Percentiles rank a stretch among this genome's conserved stretches.
Conservation (phyloP, 768 basidiomycete genomes). For the Paxillus rubicundulus region DNA sequence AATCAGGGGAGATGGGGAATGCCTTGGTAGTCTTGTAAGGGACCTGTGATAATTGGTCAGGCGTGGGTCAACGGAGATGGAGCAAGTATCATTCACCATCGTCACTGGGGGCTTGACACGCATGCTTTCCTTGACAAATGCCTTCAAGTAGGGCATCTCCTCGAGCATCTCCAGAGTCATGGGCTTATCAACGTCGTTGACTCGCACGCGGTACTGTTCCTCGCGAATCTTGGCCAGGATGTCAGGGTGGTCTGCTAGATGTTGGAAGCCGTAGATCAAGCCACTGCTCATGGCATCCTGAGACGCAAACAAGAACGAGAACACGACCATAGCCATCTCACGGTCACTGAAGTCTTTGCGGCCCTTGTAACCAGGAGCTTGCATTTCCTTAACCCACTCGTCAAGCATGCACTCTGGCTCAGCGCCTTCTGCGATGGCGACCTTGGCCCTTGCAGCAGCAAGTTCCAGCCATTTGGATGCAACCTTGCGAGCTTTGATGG, state of each 20-base stretch:
- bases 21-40: slow-evolving; percentile 89
- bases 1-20: slow-evolving; percentile 90
- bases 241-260: slow-evolving; percentile 89
- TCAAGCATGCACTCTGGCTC: slow-evolving; percentile 91
- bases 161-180: slow-evolving; percentile 88
- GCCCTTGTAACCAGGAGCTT: slow-evolving; percentile 65
- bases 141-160: slow-evolving; percentile 88
- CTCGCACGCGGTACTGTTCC: slow-evolving; percentile 84
- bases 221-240: slow-evolving; percentile 84
- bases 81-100: slow-evolving; percentile 58
- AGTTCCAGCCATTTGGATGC: slow-evolving; percentile 78
- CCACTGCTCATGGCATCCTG: slow-evolving; percentile 99
- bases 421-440: slow-evolving; percentile 73
- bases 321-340: slow-evolving; percentile 96
- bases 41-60: slow-evolving; percentile 49
- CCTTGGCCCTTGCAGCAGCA: slow-evolving; percentile 79
- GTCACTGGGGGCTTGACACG: slow-evolving; percentile 91
- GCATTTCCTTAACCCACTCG: slow-evolving; percentile 79
- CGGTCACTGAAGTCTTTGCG: slow-evolving; percentile 84
- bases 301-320: slow-evolving; percentile 94
- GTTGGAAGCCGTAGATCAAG: slow-evolving; percentile 94
- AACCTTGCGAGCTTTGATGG: slow-evolving; percentile 85
- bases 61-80: not conserved
- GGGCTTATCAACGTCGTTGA: slow-evolving; percentile 70
- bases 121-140: slow-evolving; percentile 91